Conservation (phyloP, 2,329 filamentous ascomycete species). For the Fusarium sp. region DNA sequence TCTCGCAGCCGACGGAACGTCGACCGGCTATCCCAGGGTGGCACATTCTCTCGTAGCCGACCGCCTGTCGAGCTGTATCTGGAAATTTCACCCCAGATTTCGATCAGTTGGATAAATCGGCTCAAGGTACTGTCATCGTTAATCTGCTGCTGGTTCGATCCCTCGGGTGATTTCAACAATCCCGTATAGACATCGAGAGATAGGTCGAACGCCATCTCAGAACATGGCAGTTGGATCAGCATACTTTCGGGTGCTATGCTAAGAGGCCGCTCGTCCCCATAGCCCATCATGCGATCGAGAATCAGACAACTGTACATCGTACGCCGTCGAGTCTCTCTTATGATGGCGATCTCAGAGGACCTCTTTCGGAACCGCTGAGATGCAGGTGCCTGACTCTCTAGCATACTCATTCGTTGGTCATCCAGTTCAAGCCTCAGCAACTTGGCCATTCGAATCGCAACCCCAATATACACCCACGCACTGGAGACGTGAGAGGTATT, state of each 20-base stretch:
- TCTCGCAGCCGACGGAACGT: conserved; percentile 68
- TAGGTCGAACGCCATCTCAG: conserved; percentile 69
- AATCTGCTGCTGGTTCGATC: conserved; percentile 42
- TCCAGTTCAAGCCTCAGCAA: conserved; percentile 18
- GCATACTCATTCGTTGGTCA: conserved; percentile 12
- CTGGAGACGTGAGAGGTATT: background rate
- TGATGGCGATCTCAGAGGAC: background rate
- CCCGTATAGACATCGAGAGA: conserved; percentile 68
- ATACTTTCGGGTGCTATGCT: conserved; percentile 67
- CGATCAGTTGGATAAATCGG: conserved; percentile 70
- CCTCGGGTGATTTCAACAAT: conserved; percentile 56
- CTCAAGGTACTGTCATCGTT: conserved; percentile 65
- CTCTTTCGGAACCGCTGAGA: background rate
- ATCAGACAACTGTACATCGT: conserved; percentile 84
- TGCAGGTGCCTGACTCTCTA: background rate
- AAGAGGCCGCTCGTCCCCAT: conserved; percentile 72
- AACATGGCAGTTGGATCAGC: conserved; percentile 18
- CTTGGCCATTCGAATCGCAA: conserved; percentile 19
- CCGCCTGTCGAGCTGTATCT: conserved; percentile 68
- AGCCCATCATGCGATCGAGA: conserved; percentile 78
- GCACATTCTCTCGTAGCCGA: conserved; percentile 63
- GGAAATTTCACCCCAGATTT: conserved; percentile 72
- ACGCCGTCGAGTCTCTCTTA: conserved; percentile 66
- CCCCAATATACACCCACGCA: conserved; percentile 19
- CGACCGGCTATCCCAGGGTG: conserved; percentile 73